Evolutionary conservation across 2,329 filamentous ascomycete species (phyloP), one percentile per base, ranked within the genome.

Genomic region (Elsinoe australis): DNA sequence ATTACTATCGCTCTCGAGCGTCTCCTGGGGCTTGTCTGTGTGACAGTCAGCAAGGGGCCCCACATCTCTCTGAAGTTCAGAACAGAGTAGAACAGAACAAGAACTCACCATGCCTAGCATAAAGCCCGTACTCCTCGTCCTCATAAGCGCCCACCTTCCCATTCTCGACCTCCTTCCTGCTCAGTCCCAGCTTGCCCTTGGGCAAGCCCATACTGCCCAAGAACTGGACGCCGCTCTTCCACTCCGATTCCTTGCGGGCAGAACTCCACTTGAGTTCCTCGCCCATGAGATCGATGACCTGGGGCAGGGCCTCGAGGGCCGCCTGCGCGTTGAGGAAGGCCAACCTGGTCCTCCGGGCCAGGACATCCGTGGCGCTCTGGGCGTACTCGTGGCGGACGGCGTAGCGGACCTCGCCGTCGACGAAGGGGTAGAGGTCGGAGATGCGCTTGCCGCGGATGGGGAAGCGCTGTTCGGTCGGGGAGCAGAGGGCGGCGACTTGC

Each of bases 261-360:
- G 64, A 69, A 60, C 82, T 79, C 89, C 88, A 95, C 51, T 80
- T 75, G 51, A 95, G 71, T 70, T 95, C 88, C 58, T 84, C 79
- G 26, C 72, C 76, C 88, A 95, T 94, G 52, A 95, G 76, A 63
- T 95, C 88, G 59, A 95, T 92, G 50, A 95, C 79, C 50, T 70
- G 76, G 4, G 90, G 89, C 36, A 95, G 74, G 1, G 87, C 83
- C 67, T 95, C 87, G 7, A 95, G 78, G 1, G 88, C 83, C 8
- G 89, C 89, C 65, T 95, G 87, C 4, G 88, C 88, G 62, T 95
- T 95, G 56, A 95, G 69, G 71, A 95, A 96, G 6, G 88, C 85
- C 49, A 95, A 70, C 49, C 90, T 75, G 32, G 85, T 95, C 53
- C 89, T 76, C 51, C 90, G 78, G 2, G 88, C 89, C 38, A 95